phyloP scores from a whole-genome alignment of 768 basidiomycete genomes.

The Suillus fuscotomentosus region DNA sequence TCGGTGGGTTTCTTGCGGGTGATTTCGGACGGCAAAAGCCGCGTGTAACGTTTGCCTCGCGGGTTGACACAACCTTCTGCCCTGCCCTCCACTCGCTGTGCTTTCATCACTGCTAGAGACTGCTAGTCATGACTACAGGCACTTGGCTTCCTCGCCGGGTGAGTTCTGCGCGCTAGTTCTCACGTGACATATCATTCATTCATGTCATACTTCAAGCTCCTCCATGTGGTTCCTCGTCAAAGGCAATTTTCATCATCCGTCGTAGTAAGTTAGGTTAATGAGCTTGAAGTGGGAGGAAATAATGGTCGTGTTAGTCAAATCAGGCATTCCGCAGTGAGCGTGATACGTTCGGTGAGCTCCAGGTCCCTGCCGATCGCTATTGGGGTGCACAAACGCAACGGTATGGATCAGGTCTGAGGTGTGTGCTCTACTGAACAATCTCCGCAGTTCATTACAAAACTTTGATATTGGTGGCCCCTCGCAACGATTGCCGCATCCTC shows the following conservation, averaged over 20 bases:
- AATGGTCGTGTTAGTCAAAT: conserved; percentile 34
- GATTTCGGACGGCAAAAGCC: conserved; percentile 12
- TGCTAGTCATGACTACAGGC: conserved; percentile 7
- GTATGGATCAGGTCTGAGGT: conserved; percentile 34
- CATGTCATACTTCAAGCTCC: conserved; percentile 4
- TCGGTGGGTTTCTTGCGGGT: conserved; percentile 2
- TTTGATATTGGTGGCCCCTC: conserved; percentile 97
- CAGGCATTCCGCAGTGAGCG: conserved; percentile 72
- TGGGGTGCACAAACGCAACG: conserved; percentile 99
- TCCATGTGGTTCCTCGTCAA: conserved; percentile 7
- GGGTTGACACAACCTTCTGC: background rate
- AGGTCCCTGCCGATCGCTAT: conserved; percentile 85
- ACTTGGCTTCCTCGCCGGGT: conserved; percentile 13
- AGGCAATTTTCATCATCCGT: conserved; percentile 30
- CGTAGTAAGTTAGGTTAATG: conserved; percentile 32
- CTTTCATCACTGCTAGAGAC: background rate
- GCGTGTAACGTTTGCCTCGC: conserved; percentile 1
- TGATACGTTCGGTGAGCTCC: conserved; percentile 95
- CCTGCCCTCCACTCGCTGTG: background rate
- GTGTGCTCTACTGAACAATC: conserved; percentile 12
- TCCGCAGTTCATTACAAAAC: conserved; percentile 82
- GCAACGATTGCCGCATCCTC: conserved; percentile 90
- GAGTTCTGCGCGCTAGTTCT: conserved; percentile 4
- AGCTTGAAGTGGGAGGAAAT: background rate
- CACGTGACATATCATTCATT: conserved; percentile 21